A percentile compares a stretch with the other conserved stretches of the same genome.
These are phyloP conservation scores for Hypocreales sp. DNA, from an alignment of 2,329 filamentous ascomycete genomes.

Conservation along the genomic window DNA sequence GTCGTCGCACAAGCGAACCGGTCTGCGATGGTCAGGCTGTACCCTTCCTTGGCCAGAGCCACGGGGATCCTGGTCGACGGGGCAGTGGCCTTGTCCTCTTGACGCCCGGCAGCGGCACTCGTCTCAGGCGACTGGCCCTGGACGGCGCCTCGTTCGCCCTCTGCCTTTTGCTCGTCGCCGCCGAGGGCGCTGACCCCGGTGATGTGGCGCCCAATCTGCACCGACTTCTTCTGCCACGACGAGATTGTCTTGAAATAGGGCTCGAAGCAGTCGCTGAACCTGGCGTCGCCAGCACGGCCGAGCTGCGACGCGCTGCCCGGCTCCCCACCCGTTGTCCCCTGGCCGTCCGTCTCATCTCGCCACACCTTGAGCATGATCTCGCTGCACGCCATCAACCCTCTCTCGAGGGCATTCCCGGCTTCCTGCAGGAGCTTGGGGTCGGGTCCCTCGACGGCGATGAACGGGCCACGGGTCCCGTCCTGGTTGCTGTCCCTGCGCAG, in stretches of 20 bases:
- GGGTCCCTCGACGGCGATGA: conserved; percentile 73
- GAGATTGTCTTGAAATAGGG: conserved; percentile 51
- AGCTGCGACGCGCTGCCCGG: conserved; percentile 5
- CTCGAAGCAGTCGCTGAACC: conserved; percentile 26
- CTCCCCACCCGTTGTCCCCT: conserved; percentile 5
- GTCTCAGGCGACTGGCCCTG: conserved; percentile 2
- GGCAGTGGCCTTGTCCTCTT: conserved; percentile 3
- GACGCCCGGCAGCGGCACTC: conserved; percentile 1
- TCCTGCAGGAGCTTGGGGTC: conserved; percentile 32
- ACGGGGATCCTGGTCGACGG: conserved; percentile 37
- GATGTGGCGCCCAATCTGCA: conserved; percentile 46
- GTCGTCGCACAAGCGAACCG: conserved; percentile 57
- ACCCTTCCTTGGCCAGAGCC: conserved; percentile 61
- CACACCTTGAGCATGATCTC: conserved; percentile 28
- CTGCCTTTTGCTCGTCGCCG: conserved; percentile 1
- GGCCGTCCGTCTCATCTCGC: conserved; percentile 16
- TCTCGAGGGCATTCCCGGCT: conserved; percentile 49
- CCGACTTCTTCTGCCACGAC: conserved; percentile 58
- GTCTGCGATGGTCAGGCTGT: conserved; percentile 67
- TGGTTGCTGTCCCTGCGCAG: conserved; percentile 14
- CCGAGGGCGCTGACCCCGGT: conserved; percentile 10
- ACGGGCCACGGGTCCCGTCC: conserved; percentile 47
- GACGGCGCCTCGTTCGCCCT: conserved; percentile 1
- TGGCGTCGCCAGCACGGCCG: background rate
- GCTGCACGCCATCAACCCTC: conserved; percentile 35